Evolutionary conservation across 2,329 filamentous ascomycete genomes (phyloP), one percentile per base, ranked within the genome.

Genomic region (Aspergillus pseudoviridinutans): DNA sequence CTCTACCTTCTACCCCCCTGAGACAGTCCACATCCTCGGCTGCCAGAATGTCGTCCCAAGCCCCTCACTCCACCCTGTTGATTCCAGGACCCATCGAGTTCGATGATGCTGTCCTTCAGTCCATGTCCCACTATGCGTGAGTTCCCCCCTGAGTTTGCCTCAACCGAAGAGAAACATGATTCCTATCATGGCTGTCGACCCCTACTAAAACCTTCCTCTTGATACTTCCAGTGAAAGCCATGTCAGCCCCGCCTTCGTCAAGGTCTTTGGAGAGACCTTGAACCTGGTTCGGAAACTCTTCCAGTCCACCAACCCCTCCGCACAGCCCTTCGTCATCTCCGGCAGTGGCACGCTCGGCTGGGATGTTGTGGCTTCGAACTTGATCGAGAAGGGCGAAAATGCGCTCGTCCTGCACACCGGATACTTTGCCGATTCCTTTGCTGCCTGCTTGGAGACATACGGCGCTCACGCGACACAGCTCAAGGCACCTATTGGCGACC

Each of bases 61-160:
- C 82, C 54, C 75, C 82, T 56, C 86, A 88, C 71, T 80, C 85
- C 54, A 88, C 93, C 56, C 82, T 99, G 77, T 86, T 99, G 78
- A 97, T 99, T 71, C 94, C 94, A 51, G 94, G 94, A 63, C 94
- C 94, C 71, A 96, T 97, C 76, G 93, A 97, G 80, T 97, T 97
- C 73, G 93, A 97, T 75, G 93, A 97, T 93, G 92, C 87, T 50
- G 93, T 97, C 60, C 86, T 97, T 53, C 85, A 92, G 76, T 91
- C 92, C 60, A 97, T 97, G 93, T 88, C 89, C 80, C 92, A 96
- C 78, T 96, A 89, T 91, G 80, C 69, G 78, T 73, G 59, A 64
- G 65, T 68, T 46, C 56, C 58, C 65, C 58, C 32, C 10, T 6
- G 41, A 49, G 49, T 50, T 46, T 38, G 14, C 14, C 32, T 38